Base-by-base conservation (phyloP, 805 yeast species). In the Wickerhamomyces xylosicus region DNA sequence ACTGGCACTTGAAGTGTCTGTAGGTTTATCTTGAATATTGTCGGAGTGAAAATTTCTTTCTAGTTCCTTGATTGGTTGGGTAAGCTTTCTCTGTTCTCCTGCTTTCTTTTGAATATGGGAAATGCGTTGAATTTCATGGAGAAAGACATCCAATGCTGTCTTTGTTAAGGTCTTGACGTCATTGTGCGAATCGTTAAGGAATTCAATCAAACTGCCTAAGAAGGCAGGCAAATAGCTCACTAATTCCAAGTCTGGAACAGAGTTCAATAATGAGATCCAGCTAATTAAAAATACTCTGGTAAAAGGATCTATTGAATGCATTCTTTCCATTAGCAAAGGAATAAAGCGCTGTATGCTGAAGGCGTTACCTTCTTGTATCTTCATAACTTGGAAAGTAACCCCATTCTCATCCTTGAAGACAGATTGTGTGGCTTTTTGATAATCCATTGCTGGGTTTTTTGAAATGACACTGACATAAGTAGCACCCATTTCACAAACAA, bases 401-500 rank as follows among this genome's bases (percentile, higher is more conserved):
- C 84, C 82, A 47, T 72, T 63, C 19, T 71, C 66, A 51, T 74
- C 78, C 4, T 77, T 64, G 18, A 71, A 62, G 18, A 66, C 65
- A 0, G 67, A 50, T 8, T 64, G 64, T 3, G 67, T 63, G 7
- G 64, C 57, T 36, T 65, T 53, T 33, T 49, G 48, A 31, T 54
- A 54, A 9, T 57, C 69, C 58, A 40, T 72, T 17, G 59, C 59
- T 5, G 66, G 69, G 56, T 53, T 64, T 53, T 54, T 69, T 47
- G 76, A 78, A 31, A 86, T 72, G 2, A 83, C 71, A 16, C 90
- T 81, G 2, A 86, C 79, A 58, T 86, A 90, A 15, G 81, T 81
- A 1, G 95, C 79, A 1, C 97, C 95, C 53, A 89, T 85, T 46
- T 94, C 97, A 36, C 95, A 83, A 1, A 90, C 95, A 34, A 92